Evolutionary conservation across 805 yeast species (phyloP).

Genomic region (Candida methanosorbosa): DNA sequence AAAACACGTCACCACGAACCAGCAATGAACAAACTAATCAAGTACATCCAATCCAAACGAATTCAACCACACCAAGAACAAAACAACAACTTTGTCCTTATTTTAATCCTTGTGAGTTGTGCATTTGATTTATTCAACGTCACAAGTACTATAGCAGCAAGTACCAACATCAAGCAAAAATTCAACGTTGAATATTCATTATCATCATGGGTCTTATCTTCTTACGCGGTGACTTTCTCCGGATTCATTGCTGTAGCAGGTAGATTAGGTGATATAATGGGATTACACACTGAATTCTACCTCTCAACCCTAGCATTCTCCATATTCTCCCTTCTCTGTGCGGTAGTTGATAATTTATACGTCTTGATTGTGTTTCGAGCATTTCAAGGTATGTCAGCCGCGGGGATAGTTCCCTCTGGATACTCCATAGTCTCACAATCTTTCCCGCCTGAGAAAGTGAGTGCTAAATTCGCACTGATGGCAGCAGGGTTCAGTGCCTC

Average conservation of each 20-base stretch:
- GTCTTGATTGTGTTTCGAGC: conserved; percentile 34
- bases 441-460: conserved; percentile 7
- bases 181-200: conserved; percentile 27
- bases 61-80: too few species aligned
- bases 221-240: conserved; percentile 35
- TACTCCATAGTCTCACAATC: conserved; percentile 14
- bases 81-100: not conserved
- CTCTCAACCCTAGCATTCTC: conserved; percentile 10
- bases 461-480: conserved; percentile 3
- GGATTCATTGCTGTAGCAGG: conserved; percentile 35
- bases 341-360: conserved; percentile 24
- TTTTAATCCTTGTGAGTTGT: not conserved
- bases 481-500: conserved; percentile 6
- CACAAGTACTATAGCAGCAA: conserved; percentile 15
- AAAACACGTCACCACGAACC: too few species aligned
- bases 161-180: conserved; percentile 23
- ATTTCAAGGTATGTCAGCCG: conserved; percentile 35
- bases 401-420: conserved; percentile 28
- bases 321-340: conserved; percentile 24
- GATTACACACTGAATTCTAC: conserved; percentile 24
- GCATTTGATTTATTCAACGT: conserved; percentile 19
- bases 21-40: too few species aligned
- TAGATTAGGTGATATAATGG: conserved; percentile 32
- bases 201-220: conserved; percentile 32
- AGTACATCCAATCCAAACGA: too few species aligned